Evolutionary conservation across 2,329 filamentous ascomycete species (phyloP).

Genomic region (Aureobasidium vineae): DNA sequence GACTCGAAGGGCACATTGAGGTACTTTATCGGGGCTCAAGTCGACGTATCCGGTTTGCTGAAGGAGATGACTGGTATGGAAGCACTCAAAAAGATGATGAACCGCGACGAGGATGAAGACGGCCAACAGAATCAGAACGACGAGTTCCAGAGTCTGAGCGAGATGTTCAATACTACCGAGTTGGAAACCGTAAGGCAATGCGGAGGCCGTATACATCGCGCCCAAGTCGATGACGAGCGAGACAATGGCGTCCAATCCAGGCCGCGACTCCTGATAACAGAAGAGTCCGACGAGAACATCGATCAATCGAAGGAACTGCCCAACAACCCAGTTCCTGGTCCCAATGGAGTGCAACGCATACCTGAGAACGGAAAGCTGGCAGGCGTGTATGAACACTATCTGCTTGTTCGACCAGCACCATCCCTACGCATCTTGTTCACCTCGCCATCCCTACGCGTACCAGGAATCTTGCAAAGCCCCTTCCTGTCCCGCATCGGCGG

Average conservation of each 20-base stretch:
- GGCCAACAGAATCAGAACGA: conserved; percentile 47
- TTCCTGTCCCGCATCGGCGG: conserved; percentile 48
- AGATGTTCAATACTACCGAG: conserved; percentile 68
- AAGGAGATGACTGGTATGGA: conserved; percentile 66
- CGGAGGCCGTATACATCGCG: conserved; percentile 63
- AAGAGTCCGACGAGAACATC: conserved; percentile 43
- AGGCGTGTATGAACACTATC: conserved; percentile 60
- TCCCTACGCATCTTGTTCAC: conserved; percentile 67
- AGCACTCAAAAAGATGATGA: conserved; percentile 49
- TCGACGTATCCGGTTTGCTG: conserved; percentile 67
- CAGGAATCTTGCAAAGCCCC: conserved; percentile 58
- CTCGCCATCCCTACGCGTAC: conserved; percentile 64
- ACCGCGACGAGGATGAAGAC: conserved; percentile 34
- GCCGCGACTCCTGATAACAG: conserved; percentile 51
- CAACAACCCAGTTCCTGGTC: conserved; percentile 30
- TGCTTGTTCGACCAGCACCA: conserved; percentile 64
- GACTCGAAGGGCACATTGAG: conserved; percentile 65
- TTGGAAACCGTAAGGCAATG: conserved; percentile 61
- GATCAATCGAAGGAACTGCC: conserved; percentile 30
- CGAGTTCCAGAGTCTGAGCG: conserved; percentile 63
- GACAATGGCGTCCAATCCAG: conserved; percentile 38
- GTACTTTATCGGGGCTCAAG: conserved; percentile 70
- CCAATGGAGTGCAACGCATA: conserved; percentile 15
- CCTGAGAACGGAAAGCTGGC: conserved; percentile 44
- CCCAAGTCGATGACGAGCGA: conserved; percentile 51